Base-by-base conservation (phyloP, 176 grass and related monocot species). In the Zoysia japonica region DNA sequence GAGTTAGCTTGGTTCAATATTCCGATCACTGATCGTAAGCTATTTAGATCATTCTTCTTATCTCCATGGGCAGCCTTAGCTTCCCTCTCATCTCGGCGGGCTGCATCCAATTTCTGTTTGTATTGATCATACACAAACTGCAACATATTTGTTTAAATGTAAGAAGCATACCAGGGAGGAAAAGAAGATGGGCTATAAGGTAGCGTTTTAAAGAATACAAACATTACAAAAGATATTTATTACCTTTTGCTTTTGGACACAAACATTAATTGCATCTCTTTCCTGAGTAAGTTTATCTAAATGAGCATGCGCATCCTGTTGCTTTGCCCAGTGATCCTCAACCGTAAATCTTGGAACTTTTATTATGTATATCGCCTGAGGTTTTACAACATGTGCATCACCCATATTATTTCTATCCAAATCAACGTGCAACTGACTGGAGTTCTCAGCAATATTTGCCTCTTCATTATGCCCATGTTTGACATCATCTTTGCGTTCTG, bases 1-100 rank as follows among this genome's bases (percentile, higher is more conserved):
- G 96, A 99, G 70, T 86, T 94, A 77, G 84, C 96, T 81, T 89
- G 90, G 60, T 93, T 89, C 78, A 99, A 61, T 84, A 91, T 99
- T 66, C 86, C 91, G 9, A 99, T 88, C 42, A 77, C 80, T 55
- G 90, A 89, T 51, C 86, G 82, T 15, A 93, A 71, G 68, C 74
- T 80, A 67, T 85, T 89, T 81, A 96, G 81, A 80, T 89, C 84
- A 75, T 77, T 70, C 53, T 80, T 93, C 73, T 99, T 99, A 48
- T 81, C 86, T 80, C 59, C 76, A 68, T 83, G 81, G 19, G 83
- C 90, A 86, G 76, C 52, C 82, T 92, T 88, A 59, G 86, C 88
- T 83, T 78, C 84, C 77, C 48, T 82, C 66, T 96, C 92, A 85
- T 93, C 90, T 82, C 70, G 50, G 43, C 71, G 87, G 51, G 92